Conservation (phyloP, 768 basidiomycete species). For the Russula emetica region DNA sequence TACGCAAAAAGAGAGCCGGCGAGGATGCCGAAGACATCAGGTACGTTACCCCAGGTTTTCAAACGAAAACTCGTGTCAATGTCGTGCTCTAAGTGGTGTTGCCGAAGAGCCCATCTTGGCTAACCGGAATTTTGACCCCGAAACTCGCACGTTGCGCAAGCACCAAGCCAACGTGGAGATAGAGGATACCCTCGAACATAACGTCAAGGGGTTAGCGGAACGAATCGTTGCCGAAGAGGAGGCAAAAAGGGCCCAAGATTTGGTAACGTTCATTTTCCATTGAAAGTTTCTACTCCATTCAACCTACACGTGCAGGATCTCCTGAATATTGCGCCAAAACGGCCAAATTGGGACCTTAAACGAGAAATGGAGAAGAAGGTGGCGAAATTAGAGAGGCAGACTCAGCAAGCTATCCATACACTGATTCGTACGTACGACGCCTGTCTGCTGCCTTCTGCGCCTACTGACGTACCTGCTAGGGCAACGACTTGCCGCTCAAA, state of each 20-base stretch:
- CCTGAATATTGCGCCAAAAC: constrained; percentile 96
- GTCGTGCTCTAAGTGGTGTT: constrained; percentile 19
- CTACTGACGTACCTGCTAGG: constrained; percentile 41
- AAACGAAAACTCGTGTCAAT: neutral
- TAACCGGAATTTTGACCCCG: constrained; percentile 86
- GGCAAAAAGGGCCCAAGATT: constrained; percentile 75
- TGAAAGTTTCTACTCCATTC: constrained; percentile 1
- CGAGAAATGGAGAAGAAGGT: constrained; percentile 90
- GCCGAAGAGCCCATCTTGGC: constrained; percentile 49
- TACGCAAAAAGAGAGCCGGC: constrained; percentile 68
- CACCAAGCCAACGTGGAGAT: constrained; percentile 53
- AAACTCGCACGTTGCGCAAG: constrained; percentile 73
- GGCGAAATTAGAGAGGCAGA: constrained; percentile 83
- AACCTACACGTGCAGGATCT: constrained; percentile 57
- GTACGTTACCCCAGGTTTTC: constrained; percentile 37
- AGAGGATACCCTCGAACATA: constrained; percentile 84
- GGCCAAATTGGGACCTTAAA: constrained; percentile 95
- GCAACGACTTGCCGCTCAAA: constrained; percentile 73
- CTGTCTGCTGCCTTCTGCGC: neutral
- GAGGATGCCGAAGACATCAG: constrained; percentile 40
- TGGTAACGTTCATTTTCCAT: constrained; percentile 49
- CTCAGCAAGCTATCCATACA: constrained; percentile 87
- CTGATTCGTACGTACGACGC: constrained; percentile 70
- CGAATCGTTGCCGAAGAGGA: constrained; percentile 84
- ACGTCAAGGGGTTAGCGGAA: constrained; percentile 80